These are phyloP conservation scores for Plenodomus tracheiphilus DNA, from an alignment of 2,329 filamentous ascomycete genomes.

Conservation along the genomic window DNA sequence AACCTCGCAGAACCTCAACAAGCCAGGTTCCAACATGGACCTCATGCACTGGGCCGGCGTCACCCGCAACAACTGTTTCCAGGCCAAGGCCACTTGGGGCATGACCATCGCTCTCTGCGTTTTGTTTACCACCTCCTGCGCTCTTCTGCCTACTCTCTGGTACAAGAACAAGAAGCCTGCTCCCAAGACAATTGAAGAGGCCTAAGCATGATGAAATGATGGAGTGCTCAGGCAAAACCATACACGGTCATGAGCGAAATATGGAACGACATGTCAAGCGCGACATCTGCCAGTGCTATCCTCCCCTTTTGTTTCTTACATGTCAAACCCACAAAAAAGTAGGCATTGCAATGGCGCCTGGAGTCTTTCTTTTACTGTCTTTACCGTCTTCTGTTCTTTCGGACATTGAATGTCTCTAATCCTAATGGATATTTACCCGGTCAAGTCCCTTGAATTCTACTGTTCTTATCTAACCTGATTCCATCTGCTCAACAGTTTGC, in stretches of 20 bases:
- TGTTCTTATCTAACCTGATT: no score
- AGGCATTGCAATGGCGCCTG: constrained; percentile 26
- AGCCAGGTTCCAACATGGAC: constrained; percentile 54
- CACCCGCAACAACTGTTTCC: constrained; percentile 68
- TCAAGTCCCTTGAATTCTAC: neutral
- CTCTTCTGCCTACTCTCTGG: constrained; percentile 53
- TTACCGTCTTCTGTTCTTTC: constrained; percentile 13
- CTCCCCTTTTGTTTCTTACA: constrained; percentile 1
- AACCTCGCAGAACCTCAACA: constrained; percentile 56
- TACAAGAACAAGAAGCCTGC: constrained; percentile 54
- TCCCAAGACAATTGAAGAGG: constrained; percentile 41
- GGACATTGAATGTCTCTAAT: constrained; percentile 44
- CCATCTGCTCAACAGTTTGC: no score
- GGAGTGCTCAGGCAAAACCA: neutral
- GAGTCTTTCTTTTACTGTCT: constrained; percentile 14
- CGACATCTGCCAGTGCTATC: constrained; percentile 15
- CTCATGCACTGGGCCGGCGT: constrained; percentile 62
- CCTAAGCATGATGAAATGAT: constrained; percentile 11
- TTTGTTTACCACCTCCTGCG: constrained; percentile 50
- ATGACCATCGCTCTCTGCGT: constrained; percentile 74
- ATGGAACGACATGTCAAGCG: constrained; percentile 24
- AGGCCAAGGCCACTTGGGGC: constrained; percentile 88
- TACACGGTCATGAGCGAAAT: constrained; percentile 1
- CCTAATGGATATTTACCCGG: neutral
- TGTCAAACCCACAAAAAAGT: constrained; percentile 15